Evolutionary conservation across 495 filamentous ascomycete genomes (phyloP).

Genomic region (Lindgomyces ingoldianus): DNA sequence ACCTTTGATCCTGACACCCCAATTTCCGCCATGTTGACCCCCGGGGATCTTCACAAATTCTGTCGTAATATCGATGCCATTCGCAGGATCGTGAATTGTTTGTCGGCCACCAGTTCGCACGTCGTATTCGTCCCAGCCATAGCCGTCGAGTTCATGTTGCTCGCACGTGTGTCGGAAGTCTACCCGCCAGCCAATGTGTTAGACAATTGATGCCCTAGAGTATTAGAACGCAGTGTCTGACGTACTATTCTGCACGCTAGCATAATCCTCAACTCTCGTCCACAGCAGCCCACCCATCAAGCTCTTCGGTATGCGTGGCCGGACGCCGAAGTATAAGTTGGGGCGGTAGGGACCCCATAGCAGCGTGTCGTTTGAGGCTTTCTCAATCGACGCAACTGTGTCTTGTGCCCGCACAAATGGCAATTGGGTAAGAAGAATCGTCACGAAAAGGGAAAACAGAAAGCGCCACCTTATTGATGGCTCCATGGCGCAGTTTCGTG

Average conservation of each 20-base stretch:
- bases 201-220: not conserved
- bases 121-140: slow-evolving; percentile 97
- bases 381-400: slow-evolving; percentile 39
- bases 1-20: slow-evolving; percentile 87
- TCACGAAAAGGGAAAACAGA: not conserved
- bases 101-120: slow-evolving; percentile 81
- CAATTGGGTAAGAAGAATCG: not conserved
- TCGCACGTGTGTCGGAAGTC: slow-evolving; percentile 94
- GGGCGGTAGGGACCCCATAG: slow-evolving; percentile 97
- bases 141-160: slow-evolving; percentile 92
- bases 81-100: slow-evolving; percentile 84
- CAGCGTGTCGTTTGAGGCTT: slow-evolving; percentile 75
- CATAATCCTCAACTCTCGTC: slow-evolving; percentile 81
- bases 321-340: slow-evolving; percentile 93
- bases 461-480: not conserved
- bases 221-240: not conserved
- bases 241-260: slow-evolving; percentile 73
- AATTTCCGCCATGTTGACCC: slow-evolving; percentile 83
- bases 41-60: slow-evolving; percentile 92
- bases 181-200: slow-evolving; percentile 42
- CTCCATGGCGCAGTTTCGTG: slow-evolving; percentile 6
- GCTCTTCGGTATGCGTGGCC: slow-evolving; percentile 83
- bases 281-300: slow-evolving; percentile 84
- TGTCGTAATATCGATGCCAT: slow-evolving; percentile 85
- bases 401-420: slow-evolving; percentile 25